Conservation (phyloP, 805 yeast species). For the Ogataea salicorniae region DNA sequence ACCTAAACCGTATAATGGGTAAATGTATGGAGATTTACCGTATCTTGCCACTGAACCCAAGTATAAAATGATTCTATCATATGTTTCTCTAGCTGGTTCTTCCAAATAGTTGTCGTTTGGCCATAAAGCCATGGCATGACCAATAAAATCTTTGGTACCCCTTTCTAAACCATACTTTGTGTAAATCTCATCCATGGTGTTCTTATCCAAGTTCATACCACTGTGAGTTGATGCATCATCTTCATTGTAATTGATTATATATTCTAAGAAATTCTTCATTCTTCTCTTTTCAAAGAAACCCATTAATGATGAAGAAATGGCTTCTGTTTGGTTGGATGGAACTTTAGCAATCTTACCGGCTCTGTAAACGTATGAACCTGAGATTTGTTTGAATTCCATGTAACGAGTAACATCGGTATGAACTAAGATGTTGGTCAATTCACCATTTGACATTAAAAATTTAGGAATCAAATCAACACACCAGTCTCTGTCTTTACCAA, state of each 20-base stretch:
- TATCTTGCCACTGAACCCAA: constrained; percentile 88
- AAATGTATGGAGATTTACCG: constrained; percentile 94
- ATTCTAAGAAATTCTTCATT: constrained; percentile 88
- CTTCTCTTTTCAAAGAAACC: constrained; percentile 95
- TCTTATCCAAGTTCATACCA: constrained; percentile 77
- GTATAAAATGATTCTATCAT: constrained; percentile 79
- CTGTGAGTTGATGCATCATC: constrained; percentile 77
- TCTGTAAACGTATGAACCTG: constrained; percentile 92
- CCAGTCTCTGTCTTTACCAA: constrained; percentile 96
- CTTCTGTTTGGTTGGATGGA: constrained; percentile 88
- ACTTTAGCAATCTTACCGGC: constrained; percentile 91
- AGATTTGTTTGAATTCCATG: constrained; percentile 91
- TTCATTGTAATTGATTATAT: constrained; percentile 75
- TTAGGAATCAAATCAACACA: constrained; percentile 96
- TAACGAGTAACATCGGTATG: constrained; percentile 96
- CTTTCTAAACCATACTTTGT: constrained; percentile 83
- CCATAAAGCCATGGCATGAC: constrained; percentile 98
- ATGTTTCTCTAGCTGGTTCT: constrained; percentile 88
- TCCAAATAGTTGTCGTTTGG: constrained; percentile 83
- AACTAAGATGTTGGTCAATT: constrained; percentile 87
- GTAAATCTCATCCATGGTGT: constrained; percentile 89
- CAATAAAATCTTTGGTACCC: constrained; percentile 93
- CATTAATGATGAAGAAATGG: constrained; percentile 86
- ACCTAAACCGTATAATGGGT: constrained; percentile 94
- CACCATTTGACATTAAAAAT: constrained; percentile 96